Base-by-base conservation (phyloP, 495 filamentous ascomycete genomes). In the Penicillium robsamsonii region DNA sequence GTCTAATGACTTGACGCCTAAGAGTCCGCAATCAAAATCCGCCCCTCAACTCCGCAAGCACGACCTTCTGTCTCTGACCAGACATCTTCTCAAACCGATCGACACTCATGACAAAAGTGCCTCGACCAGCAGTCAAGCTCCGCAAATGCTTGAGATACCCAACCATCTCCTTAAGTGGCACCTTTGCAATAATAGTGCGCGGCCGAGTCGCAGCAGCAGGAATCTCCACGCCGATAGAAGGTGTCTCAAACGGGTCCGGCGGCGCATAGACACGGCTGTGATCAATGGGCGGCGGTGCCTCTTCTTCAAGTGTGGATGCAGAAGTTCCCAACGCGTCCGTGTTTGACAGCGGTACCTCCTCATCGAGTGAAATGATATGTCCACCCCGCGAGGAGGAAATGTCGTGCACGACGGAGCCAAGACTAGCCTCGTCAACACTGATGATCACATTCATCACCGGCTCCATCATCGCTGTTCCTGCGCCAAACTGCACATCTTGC, bases 161-260 rank as follows among this genome's bases (percentile, higher is more conserved):
- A 48, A 97, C 88, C 92, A 97, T 97, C 71, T 97, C 93, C 70
- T 91, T 92, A 53, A 97, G 73, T 41, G 95, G 95, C 29, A 97
- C 92, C 57, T 87, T 83, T 4, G 91, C 95, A 5, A 83, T 82
- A 55, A 99, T 89, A 6, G 78, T 87, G 47, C 85, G 73, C 46
- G 80, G 80, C 9, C 73, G 61, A 27, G 68, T 71, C 4, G 68
- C 57, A n/a, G 67, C 45, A 49, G 57, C 60, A 8, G 65, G 57
- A 10, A 69, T 31, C 6, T 64, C 56, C 10, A 46, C 57, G 11
- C 58, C 61, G 45, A 72, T 30, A 40, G 62, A 70, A 1, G 73
- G 46, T 4, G 81, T 78, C 31, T 85, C 86, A 65, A 94, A 97
- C 22, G 91, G 91, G 64, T 96, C 92, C 0, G 82, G 85, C 1